Conservation (phyloP, 2,329 filamentous ascomycete genomes). For the Alternaria metachromatica region DNA sequence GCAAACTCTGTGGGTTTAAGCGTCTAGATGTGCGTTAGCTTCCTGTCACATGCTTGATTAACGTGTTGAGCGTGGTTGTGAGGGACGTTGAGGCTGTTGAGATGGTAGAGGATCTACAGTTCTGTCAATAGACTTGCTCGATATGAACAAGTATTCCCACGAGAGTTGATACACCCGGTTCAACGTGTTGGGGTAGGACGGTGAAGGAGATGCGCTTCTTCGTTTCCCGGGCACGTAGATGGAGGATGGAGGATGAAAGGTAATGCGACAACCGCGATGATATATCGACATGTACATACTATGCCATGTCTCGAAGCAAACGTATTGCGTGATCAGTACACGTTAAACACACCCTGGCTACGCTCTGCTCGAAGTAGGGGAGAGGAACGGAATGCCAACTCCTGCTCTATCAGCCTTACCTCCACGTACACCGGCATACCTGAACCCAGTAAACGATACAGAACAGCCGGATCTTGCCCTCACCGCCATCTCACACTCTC, state of each 20-base stretch:
- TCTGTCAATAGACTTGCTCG: not conserved
- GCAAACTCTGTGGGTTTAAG: not conserved
- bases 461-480: not conserved
- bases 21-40: not conserved
- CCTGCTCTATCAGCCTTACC: not conserved
- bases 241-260: not conserved
- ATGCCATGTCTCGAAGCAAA: not conserved
- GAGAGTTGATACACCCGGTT: not conserved
- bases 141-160: not conserved
- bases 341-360: fast-evolving
- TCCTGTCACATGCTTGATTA: not conserved
- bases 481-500: not conserved
- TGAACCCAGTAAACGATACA: not conserved
- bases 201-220: not conserved
- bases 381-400: not conserved
- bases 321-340: not conserved
- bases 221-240: not conserved
- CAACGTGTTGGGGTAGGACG: not conserved
- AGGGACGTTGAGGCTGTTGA: not conserved
- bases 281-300: not conserved
- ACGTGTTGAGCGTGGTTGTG: not conserved
- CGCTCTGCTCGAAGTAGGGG: too few species aligned
- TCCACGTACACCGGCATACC: not conserved
- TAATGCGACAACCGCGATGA: not conserved
- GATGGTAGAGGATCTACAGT: not conserved